Evolutionary conservation across 257 asterid species (phyloP).

Genomic region (Gentiana straminea): DNA sequence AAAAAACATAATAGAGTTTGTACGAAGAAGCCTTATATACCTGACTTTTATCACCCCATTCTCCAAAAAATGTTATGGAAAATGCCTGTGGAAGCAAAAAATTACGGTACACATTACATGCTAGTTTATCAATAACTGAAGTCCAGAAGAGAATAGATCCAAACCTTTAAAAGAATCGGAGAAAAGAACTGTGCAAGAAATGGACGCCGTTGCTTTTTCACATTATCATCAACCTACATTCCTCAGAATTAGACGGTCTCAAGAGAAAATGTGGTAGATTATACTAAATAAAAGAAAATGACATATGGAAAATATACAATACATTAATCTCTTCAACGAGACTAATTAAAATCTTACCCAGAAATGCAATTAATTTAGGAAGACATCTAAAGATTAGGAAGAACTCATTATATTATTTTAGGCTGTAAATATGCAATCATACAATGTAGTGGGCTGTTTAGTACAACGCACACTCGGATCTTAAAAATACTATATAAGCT

Average conservation of each 20-base stretch:
- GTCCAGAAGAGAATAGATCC: conserved; percentile 4
- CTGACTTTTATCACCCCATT: conserved; percentile 99
- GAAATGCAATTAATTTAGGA: too few relatives aligned
- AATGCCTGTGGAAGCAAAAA: conserved; percentile 55
- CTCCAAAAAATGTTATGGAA: conserved; percentile 97
- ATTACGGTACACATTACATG: conserved; percentile 8
- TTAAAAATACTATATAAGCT: too few relatives aligned
- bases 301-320: background rate
- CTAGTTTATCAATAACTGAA: conserved; percentile 11
- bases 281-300: background rate
- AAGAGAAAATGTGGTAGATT: background rate
- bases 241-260: background rate
- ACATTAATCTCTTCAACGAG: too few relatives aligned
- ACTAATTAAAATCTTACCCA: too few relatives aligned
- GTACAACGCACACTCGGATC: too few relatives aligned
- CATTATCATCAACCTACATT: conserved; percentile 60
- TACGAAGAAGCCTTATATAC: conserved; percentile 20
- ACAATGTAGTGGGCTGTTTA: too few relatives aligned
- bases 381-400: too few relatives aligned
- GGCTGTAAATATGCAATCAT: too few relatives aligned
- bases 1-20: background rate
- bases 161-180: conserved; percentile 86
- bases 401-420: too few relatives aligned
- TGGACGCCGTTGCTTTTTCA: conserved; percentile 72
- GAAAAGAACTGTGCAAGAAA: conserved; percentile 78